Evolutionary conservation across 179 eudicot genomes (phyloP).

Genomic region (Beta corolliflora): DNA sequence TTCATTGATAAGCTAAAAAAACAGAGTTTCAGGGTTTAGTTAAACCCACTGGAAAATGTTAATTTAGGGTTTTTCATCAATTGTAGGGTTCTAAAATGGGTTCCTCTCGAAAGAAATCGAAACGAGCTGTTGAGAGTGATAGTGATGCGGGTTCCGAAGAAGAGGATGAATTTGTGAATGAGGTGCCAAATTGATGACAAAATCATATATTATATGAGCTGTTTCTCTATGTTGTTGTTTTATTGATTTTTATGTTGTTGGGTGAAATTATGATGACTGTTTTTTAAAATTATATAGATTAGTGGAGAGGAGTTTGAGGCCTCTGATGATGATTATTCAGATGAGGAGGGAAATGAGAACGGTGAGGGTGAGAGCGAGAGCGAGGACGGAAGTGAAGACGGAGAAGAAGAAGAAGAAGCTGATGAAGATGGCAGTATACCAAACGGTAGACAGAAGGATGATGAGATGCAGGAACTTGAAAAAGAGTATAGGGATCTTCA

Average conservation of each 20-base stretch:
- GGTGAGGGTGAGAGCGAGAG: conserved; percentile 17
- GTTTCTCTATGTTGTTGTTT: neutral
- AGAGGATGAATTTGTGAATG: conserved; percentile 37
- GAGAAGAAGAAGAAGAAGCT: conserved; percentile 20
- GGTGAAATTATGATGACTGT: neutral
- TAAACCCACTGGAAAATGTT: too few species aligned
- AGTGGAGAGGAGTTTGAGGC: conserved; percentile 30
- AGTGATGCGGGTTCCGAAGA: conserved; percentile 40
- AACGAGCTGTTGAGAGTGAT: conserved; percentile 32
- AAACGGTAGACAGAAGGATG: conserved; percentile 34
- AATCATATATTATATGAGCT: neutral
- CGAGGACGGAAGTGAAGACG: conserved; percentile 23
- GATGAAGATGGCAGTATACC: conserved; percentile 25
- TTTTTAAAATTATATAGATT: conserved; percentile 20
- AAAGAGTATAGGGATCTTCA: conserved; percentile 58
- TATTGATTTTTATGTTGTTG: neutral
- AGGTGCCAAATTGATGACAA: conserved; percentile 13
- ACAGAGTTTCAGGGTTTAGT: too few species aligned
- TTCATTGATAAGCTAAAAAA: too few species aligned
- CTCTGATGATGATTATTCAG: conserved; percentile 25
- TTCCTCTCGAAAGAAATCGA: conserved; percentile 32
- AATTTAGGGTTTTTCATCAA: neutral
- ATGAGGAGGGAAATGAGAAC: conserved; percentile 14
- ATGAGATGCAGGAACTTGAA: conserved; percentile 79
- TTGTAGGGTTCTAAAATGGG: conserved; percentile 21